phyloP scores from a whole-genome alignment of 148 eudicot species.

The Talinum fruticosum region DNA sequence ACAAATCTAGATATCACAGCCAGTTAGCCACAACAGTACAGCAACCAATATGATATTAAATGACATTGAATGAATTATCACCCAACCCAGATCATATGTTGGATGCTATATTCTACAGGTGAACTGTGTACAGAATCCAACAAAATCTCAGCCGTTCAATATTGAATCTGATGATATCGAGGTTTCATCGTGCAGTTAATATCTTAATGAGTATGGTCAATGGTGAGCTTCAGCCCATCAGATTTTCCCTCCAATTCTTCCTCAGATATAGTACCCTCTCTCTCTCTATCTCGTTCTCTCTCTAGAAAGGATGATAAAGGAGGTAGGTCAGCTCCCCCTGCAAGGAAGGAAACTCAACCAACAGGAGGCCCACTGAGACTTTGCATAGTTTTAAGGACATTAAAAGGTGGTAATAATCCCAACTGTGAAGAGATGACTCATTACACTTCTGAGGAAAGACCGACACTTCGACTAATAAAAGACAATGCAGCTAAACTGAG shows the following conservation, averaged over 20 bases:
- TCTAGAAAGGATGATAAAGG: conserved; percentile 8
- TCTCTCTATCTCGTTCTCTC: neutral
- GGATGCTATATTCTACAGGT: neutral
- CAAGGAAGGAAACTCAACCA: conserved; percentile 42
- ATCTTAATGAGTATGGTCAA: neutral
- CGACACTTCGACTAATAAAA: conserved; percentile 16
- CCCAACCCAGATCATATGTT: neutral
- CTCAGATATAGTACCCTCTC: too few relatives aligned
- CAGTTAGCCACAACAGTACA: neutral
- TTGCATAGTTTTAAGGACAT: conserved; percentile 21
- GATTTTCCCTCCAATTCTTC: neutral
- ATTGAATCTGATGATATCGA: neutral
- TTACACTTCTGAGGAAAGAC: conserved; percentile 10
- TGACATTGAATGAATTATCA: neutral
- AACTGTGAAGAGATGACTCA: conserved; percentile 26
- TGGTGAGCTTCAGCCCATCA: neutral
- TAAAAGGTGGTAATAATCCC: conserved; percentile 18
- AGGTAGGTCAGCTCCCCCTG: conserved; percentile 29
- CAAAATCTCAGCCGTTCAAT: neutral
- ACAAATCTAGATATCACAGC: neutral
- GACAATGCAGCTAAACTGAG: conserved; percentile 9
- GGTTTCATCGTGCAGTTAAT: neutral
- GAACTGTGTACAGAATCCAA: neutral
- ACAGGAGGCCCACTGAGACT: conserved; percentile 29
- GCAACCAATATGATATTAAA: neutral